phyloP scores from a whole-genome alignment of 805 yeast genomes.

The Candida hungchunana region DNA sequence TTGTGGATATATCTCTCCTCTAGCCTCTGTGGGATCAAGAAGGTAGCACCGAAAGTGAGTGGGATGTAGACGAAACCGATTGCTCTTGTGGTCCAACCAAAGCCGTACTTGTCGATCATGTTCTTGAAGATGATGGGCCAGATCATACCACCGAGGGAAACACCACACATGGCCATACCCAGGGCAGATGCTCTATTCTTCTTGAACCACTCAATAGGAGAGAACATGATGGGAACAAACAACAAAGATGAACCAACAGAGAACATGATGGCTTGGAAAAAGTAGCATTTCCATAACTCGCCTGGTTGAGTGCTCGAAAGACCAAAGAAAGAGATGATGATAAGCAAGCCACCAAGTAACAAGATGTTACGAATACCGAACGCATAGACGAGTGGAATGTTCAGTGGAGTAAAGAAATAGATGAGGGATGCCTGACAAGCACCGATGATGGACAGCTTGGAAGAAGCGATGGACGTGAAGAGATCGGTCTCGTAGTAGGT shows the following conservation, averaged over 20 bases:
- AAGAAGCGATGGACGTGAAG: slow-evolving; percentile 14
- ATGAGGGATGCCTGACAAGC: slow-evolving; percentile 23
- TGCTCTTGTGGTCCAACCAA: slow-evolving; percentile 19
- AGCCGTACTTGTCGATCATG: slow-evolving; percentile 16
- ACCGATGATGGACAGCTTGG: slow-evolving; percentile 22
- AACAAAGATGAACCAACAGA: slow-evolving; percentile 37
- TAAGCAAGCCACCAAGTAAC: slow-evolving; percentile 11
- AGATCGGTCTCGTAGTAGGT: slow-evolving; percentile 23
- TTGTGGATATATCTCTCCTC: slow-evolving; percentile 11
- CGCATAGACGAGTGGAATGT: slow-evolving; percentile 18
- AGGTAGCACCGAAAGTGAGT: slow-evolving; percentile 12
- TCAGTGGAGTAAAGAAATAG: slow-evolving; percentile 17
- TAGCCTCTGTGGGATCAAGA: slow-evolving; percentile 18
- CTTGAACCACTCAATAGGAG: slow-evolving; percentile 68
- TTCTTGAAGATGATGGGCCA: slow-evolving; percentile 27
- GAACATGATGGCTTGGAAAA: slow-evolving; percentile 24
- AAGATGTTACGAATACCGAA: slow-evolving; percentile 18
- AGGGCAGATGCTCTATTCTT: slow-evolving; percentile 52
- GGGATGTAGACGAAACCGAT: slow-evolving; percentile 23
- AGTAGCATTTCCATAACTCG: slow-evolving; percentile 24
- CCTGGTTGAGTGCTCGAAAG: slow-evolving; percentile 16
- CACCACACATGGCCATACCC: slow-evolving; percentile 46
- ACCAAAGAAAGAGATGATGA: slow-evolving; percentile 18
- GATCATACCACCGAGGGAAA: slow-evolving; percentile 48
- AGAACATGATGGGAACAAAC: slow-evolving; percentile 52